These are phyloP conservation scores for Haplosporangium sp. DNA, from an alignment of 371 early-diverging fungal species.

Conservation along the genomic window DNA sequence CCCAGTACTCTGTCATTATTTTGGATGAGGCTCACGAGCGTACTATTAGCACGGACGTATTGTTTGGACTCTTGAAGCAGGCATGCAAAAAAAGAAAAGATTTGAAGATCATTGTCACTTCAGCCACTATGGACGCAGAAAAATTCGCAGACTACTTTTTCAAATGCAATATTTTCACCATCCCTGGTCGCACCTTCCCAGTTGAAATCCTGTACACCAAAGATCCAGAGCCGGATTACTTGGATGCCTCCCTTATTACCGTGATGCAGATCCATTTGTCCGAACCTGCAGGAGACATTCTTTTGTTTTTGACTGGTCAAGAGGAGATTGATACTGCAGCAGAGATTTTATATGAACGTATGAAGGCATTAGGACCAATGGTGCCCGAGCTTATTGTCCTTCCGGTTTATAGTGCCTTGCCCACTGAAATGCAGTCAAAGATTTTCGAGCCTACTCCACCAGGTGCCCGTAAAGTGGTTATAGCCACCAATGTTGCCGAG, in stretches of 20 bases:
- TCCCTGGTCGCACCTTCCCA: slow-evolving; percentile 96
- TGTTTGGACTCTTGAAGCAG: slow-evolving; percentile 96
- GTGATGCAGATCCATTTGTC: slow-evolving; percentile 97
- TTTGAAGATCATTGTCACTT: slow-evolving; percentile 94
- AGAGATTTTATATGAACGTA: slow-evolving; percentile 93
- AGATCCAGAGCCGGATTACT: slow-evolving; percentile 95
- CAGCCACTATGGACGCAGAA: slow-evolving; percentile 98
- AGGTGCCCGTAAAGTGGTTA: slow-evolving; percentile 93
- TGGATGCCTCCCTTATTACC: slow-evolving; percentile 93
- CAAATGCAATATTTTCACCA: slow-evolving; percentile 95
- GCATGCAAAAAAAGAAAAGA: slow-evolving; percentile 88
- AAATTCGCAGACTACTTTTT: slow-evolving; percentile 71
- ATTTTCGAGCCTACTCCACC: slow-evolving; percentile 97
- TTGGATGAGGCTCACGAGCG: slow-evolving; percentile 99
- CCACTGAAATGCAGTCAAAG: slow-evolving; percentile 92
- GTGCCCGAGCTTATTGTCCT: slow-evolving; percentile 94
- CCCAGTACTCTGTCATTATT: slow-evolving; percentile 93
- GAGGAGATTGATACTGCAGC: slow-evolving; percentile 97
- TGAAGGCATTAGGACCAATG: slow-evolving; percentile 95
- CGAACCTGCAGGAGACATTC: slow-evolving; percentile 96
- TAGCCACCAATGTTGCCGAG: slow-evolving; percentile 99
- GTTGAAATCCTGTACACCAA: slow-evolving; percentile 95
- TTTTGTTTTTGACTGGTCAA: slow-evolving; percentile 98
- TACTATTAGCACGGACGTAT: slow-evolving; percentile 96
- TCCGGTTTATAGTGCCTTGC: slow-evolving; percentile 95